Evolutionary conservation across 345 rosid species (phyloP), one percentile per base, ranked within the genome.

Genomic region (Iberis pinnata): DNA sequence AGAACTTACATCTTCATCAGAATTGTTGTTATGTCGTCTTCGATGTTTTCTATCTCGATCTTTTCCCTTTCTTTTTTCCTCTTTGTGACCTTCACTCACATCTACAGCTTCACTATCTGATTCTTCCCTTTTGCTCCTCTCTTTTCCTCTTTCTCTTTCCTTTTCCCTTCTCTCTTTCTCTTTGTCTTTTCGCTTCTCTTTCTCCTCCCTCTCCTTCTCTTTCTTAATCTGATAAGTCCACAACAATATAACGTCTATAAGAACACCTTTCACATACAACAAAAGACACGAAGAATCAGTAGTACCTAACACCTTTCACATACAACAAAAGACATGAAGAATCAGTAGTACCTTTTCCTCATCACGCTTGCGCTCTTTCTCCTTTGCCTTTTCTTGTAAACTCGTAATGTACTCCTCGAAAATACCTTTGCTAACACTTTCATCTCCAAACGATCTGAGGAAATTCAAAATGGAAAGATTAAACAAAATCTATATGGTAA

Each of bases 341-440:
- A 2, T 39, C 18, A 27, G 5, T n/a, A n/a, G n/a, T 63, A 88
- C 95, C 95, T 92, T 92, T 57, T 88, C 99, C 65, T 92, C 97
- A 69, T 85, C 94, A n/a, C 94, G 84, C 56, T 76, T 88, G 27
- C 90, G 88, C 54, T 86, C 99, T 70, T 88, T 92, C 56, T 92
- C 97, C 69, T 81, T 92, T 24, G 90, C 85, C 74, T 85, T 88
- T 70, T 92, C 96, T 58, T 67, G 80, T 53, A 92, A 71, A 64
- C 79, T 73, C 14, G 72, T 55, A 55, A 79, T 57, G 65, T 85
- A 85, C 50, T 92, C 97, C 76, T 88, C 95, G 55, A 85, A 92
- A 48, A 78, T 70, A 70, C 80, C 90, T 69, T 18, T 81, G 50
- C 76, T 70, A 50, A 70, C 60, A 70, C 60, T 76, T 67, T 83